Evolutionary conservation across 2,329 filamentous ascomycete species (phyloP).

Genomic region (Capronia coronata): DNA sequence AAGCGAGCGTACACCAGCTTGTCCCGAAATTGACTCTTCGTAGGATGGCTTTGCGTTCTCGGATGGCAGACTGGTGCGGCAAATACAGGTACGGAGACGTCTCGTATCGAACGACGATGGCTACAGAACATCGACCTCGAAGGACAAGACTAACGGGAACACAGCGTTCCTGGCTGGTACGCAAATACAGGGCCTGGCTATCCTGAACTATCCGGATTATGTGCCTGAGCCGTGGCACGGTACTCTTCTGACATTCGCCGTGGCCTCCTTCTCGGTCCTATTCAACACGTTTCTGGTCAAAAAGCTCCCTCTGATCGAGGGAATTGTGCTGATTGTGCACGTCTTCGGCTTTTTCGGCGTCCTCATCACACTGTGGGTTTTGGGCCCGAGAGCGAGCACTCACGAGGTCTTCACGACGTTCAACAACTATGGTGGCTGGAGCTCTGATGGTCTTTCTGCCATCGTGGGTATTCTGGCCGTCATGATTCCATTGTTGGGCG

Average conservation of each 20-base stretch:
- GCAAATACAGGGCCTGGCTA: constrained; percentile 42
- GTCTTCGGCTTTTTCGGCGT: constrained; percentile 40
- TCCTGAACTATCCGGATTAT: constrained; percentile 41
- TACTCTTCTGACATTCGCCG: constrained; percentile 40
- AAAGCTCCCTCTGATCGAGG: constrained; percentile 38
- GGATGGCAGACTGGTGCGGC: constrained; percentile 31
- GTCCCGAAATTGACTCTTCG: constrained; percentile 1
- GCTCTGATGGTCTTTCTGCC: constrained; percentile 27
- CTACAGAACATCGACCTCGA: neutral
- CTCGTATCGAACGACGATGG: neutral
- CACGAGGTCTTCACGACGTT: constrained; percentile 39
- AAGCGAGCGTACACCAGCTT: neutral
- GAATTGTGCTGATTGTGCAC: constrained; percentile 39
- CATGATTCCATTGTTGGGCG: constrained; percentile 27
- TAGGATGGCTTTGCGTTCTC: constrained; percentile 32
- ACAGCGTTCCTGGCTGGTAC: constrained; percentile 40
- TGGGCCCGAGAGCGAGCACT: constrained; percentile 36
- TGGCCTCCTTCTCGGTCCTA: constrained; percentile 36
- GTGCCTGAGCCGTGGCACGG: constrained; percentile 40
- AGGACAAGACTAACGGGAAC: neutral
- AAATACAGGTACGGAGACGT: constrained; percentile 16
- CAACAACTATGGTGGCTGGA: constrained; percentile 38
- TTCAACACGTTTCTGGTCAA: constrained; percentile 41
- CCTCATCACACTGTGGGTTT: constrained; percentile 40
- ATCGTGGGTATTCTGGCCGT: constrained; percentile 31